A percentile compares a stretch with the other conserved stretches of the same genome.
phyloP scores from a whole-genome alignment of 495 filamentous ascomycete species.

The Bacidia rubella region DNA sequence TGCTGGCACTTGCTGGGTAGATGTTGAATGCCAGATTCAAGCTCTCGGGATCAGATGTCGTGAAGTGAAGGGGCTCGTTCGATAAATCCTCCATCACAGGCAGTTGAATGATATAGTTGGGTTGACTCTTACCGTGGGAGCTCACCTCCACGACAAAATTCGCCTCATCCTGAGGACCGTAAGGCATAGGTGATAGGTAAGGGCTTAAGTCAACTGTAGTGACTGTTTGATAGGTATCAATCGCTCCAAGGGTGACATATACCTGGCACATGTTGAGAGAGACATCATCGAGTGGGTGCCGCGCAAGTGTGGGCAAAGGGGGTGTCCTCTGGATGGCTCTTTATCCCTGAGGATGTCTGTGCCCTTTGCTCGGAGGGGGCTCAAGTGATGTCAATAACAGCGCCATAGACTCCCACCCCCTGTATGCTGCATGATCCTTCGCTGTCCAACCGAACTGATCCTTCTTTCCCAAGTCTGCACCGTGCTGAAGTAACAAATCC shows the following conservation, averaged over 20 bases:
- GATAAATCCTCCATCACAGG: background rate
- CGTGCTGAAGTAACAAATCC: background rate
- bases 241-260: background rate
- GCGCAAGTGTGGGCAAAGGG: background rate
- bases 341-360: background rate
- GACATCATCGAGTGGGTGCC: background rate
- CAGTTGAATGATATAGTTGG: background rate
- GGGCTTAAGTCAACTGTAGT: background rate
- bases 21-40: slow-evolving; percentile 18
- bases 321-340: background rate
- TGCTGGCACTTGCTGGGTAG: slow-evolving; percentile 4
- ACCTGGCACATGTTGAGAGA: background rate
- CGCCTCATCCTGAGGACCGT: background rate
- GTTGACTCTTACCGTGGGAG: background rate
- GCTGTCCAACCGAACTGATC: slow-evolving; percentile 18
- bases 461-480: background rate
- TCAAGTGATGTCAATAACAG: slow-evolving; percentile 9
- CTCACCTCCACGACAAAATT: background rate
- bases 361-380: too few species aligned
- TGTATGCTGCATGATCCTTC: slow-evolving; percentile 18
- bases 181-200: background rate
- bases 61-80: background rate
- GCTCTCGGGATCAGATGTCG: background rate
- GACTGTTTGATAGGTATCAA: background rate
- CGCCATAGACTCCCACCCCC: slow-evolving; percentile 14